Conservation (phyloP, 2,329 filamentous ascomycete genomes). For the Fulvia fulva region DNA sequence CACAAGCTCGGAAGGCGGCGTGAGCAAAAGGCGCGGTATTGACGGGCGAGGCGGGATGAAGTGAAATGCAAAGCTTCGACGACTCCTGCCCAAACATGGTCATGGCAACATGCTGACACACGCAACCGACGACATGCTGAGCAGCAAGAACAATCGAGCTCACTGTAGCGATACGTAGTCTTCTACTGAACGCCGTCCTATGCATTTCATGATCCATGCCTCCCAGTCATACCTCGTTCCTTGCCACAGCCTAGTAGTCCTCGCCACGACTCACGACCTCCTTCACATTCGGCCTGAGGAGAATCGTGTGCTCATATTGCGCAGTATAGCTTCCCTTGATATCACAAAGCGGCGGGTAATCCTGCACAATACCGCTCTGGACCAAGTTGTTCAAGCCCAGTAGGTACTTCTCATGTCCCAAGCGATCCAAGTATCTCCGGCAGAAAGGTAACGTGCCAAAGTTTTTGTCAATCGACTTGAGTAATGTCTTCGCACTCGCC, state of each 20-base stretch:
- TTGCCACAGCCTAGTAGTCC: constrained; percentile 28
- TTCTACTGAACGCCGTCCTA: constrained; percentile 1
- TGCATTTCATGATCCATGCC: constrained; percentile 2
- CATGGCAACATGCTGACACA: too few relatives aligned
- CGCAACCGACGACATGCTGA: too few relatives aligned
- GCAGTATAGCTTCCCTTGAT: constrained; percentile 59
- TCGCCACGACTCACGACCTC: constrained; percentile 41
- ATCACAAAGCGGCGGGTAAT: constrained; percentile 56
- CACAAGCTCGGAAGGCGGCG: too few relatives aligned
- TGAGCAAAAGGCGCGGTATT: too few relatives aligned
- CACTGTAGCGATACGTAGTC: neutral
- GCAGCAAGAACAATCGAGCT: neutral
- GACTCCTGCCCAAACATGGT: too few relatives aligned
- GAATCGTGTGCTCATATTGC: constrained; percentile 58
- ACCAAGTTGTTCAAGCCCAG: constrained; percentile 57
- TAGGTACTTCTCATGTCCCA: constrained; percentile 58
- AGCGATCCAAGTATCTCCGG: constrained; percentile 59
- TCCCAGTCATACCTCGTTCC: constrained; percentile 4
- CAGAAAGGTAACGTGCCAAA: constrained; percentile 61
- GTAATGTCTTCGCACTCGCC: constrained; percentile 53
- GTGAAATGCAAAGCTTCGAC: too few relatives aligned
- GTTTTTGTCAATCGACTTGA: constrained; percentile 58
- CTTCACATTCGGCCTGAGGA: constrained; percentile 39
- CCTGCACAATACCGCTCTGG: constrained; percentile 54
- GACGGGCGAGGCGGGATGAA: too few relatives aligned